Evolutionary conservation across 495 filamentous ascomycete genomes (phyloP).

Genomic region (Podospora appendiculata): DNA sequence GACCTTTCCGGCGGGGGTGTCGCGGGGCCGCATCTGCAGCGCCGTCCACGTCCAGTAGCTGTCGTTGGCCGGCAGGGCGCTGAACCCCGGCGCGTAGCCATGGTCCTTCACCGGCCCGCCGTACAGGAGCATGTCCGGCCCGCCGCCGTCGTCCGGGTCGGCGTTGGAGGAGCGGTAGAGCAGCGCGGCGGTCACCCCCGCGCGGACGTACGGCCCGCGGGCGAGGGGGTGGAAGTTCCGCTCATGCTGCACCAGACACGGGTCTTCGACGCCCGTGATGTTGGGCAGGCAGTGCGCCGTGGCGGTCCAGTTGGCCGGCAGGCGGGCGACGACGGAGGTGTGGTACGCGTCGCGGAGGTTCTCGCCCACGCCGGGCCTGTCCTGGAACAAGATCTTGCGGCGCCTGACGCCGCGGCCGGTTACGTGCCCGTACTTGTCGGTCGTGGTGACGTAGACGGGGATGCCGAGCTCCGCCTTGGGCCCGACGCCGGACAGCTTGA

Average conservation of each 20-base stretch:
- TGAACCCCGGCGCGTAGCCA: slow-evolving; percentile 43
- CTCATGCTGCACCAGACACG: slow-evolving; percentile 44
- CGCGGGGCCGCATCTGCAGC: slow-evolving; percentile 45
- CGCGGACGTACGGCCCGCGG: slow-evolving; percentile 41
- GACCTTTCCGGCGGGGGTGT: slow-evolving; percentile 41
- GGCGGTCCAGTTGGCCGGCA: slow-evolving; percentile 32
- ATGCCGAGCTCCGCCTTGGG: slow-evolving; percentile 38
- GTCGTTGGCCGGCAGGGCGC: slow-evolving; percentile 10
- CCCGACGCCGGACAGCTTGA: slow-evolving; percentile 59
- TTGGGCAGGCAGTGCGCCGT: slow-evolving; percentile 43
- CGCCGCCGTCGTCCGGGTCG: slow-evolving; percentile 20
- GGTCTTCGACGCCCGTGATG: slow-evolving; percentile 25
- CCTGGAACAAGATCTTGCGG: slow-evolving; percentile 43
- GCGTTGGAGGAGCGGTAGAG: slow-evolving; percentile 35
- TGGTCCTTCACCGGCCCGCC: slow-evolving; percentile 46
- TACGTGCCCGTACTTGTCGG: too few species aligned
- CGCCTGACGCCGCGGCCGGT: too few species aligned
- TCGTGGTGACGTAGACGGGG: too few species aligned
- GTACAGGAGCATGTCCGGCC: slow-evolving; percentile 42
- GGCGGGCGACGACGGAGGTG: slow-evolving; percentile 37
- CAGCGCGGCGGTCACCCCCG: slow-evolving; percentile 40
- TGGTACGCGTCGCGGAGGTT: slow-evolving; percentile 64
- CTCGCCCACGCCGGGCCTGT: slow-evolving; percentile 55
- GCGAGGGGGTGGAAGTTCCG: slow-evolving; percentile 22
- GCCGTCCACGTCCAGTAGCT: slow-evolving; percentile 42